These are phyloP conservation scores for Kernera saxatilis DNA, from an alignment of 345 rosid genomes.

Conservation along the genomic window DNA sequence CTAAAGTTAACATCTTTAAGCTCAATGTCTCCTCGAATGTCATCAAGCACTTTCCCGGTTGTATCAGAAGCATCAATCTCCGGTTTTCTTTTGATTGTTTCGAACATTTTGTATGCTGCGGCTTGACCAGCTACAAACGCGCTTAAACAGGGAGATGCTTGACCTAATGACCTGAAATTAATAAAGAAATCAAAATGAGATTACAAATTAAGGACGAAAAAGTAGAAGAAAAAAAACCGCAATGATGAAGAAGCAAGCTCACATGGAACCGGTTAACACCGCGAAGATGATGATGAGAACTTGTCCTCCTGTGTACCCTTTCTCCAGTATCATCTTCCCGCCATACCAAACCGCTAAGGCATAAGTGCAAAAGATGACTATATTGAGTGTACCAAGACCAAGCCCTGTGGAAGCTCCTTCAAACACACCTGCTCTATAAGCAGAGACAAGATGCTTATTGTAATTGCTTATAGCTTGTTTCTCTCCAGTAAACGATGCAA, in stretches of 20 bases:
- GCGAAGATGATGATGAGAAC: conserved; percentile 52
- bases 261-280: conserved; percentile 48
- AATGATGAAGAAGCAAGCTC: not conserved
- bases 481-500: conserved; percentile 70
- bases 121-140: conserved; percentile 64
- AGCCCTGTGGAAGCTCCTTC: conserved; percentile 61
- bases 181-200: not conserved
- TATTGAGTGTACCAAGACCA: conserved; percentile 39
- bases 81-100: conserved; percentile 49
- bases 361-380: conserved; percentile 42
- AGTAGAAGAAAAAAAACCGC: not conserved
- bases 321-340: conserved; percentile 49
- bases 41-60: conserved; percentile 36
- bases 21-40: conserved; percentile 51
- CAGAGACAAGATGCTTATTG: conserved; percentile 43
- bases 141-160: conserved; percentile 49
- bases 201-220: not conserved
- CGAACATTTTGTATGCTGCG: conserved; percentile 64
- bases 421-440: conserved; percentile 44
- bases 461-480: conserved; percentile 44
- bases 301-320: conserved; percentile 54
- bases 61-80: conserved; percentile 46
- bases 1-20: conserved; percentile 50
- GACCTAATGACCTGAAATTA: conserved; percentile 56
- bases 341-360: conserved; percentile 64